Conservation (phyloP, 2,329 filamentous ascomycete genomes). For the Dryadomyces quercus-mongolicae region DNA sequence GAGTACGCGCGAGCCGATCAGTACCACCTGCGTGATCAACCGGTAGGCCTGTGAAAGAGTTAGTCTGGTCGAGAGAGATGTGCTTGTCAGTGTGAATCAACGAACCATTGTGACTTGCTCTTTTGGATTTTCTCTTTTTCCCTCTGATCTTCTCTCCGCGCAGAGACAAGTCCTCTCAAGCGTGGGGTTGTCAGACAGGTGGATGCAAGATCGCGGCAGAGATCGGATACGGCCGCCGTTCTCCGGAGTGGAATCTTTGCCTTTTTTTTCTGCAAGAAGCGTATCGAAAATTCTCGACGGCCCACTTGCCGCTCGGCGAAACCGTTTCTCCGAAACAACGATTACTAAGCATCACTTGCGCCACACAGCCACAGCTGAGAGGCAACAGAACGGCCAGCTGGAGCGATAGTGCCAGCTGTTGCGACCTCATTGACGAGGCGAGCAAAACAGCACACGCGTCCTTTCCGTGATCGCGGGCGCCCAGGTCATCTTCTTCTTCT, state of each 20-base stretch:
- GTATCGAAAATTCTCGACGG: conserved; percentile 3
- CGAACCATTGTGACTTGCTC: too few relatives aligned
- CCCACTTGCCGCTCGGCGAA: background rate
- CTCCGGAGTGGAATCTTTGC: background rate
- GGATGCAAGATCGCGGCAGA: background rate
- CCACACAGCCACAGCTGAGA: background rate
- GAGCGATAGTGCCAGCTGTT: background rate
- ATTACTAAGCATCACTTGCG: background rate
- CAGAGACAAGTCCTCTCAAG: too few relatives aligned
- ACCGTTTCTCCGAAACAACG: background rate
- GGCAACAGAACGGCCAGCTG: background rate
- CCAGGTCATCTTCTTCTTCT: background rate
- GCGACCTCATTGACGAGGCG: background rate
- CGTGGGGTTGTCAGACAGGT: background rate
- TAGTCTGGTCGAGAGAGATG: too few relatives aligned
- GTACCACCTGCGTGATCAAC: conserved; percentile 83
- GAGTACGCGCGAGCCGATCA: conserved; percentile 83
- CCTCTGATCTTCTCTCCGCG: too few relatives aligned
- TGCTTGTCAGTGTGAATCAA: too few relatives aligned
- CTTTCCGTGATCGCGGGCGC: background rate
- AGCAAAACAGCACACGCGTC: background rate
- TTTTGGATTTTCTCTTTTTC: too few relatives aligned
- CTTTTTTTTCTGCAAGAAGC: background rate
- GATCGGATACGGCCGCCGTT: background rate
- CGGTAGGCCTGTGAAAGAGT: conserved; percentile 63